Base-by-base conservation (phyloP, 2,329 filamentous ascomycete species). In the Curvularia spicifera region DNA sequence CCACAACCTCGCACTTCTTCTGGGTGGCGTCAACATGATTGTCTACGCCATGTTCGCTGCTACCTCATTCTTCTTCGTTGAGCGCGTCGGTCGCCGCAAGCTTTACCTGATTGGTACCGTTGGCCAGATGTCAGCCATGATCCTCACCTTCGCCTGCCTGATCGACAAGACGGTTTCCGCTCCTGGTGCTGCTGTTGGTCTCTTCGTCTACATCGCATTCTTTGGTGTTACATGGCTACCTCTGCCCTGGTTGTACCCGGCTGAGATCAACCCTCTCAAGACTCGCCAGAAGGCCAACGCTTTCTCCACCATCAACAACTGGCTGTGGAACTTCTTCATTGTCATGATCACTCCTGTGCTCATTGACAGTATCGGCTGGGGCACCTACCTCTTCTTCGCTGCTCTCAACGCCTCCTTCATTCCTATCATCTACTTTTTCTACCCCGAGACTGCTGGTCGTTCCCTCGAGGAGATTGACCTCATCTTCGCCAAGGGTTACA, bases 121-220 rank as follows among this genome's bases (percentile, higher is more conserved):
- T 31, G 78, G 88, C 15, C 87, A 87, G 67, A 80, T 80, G 60
- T 63, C 85, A 29, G 84, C 83, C 59, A 73, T 73, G 71, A 57
- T 73, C 6, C 66, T 81, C 9, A 71, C 72, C 37, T 78, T 80
- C 47, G 78, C 67, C n/a, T 76, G 75, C 59, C 63, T 80, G 20
- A 78, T 80, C 22, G 73, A 64, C 33, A 72, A 67, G 1, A 29
- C 68, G 2, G 65, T 53, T 8, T 71, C 79, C 45, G 78, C 81
- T 24, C 81, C 82, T 60, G 80, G 81, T 29, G 80, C 82, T 1
- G 81, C 83, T 9, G 86, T 89, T 2, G 87, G 87, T 56, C 61
- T 90, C 12, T 90, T 90, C 76, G 82, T 86, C 2, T 90, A 89
- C 75, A 90, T 90, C 67, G 85, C 86, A 4, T 87, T 86, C 54